These are phyloP conservation scores for Kregervanrija pseudodelftensis DNA, from an alignment of 805 yeast genomes.

Conservation along the genomic window DNA sequence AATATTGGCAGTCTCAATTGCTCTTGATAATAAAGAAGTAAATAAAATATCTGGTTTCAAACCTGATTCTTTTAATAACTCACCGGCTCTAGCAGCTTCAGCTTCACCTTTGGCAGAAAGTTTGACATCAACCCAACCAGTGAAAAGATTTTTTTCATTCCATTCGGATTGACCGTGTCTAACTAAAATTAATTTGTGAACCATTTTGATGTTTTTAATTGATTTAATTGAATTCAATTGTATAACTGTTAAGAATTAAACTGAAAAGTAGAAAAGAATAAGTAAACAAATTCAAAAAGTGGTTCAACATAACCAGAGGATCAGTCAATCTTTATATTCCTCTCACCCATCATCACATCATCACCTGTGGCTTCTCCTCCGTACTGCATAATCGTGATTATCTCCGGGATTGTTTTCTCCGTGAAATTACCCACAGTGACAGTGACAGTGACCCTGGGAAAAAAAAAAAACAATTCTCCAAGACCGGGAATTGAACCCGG, in stretches of 20 bases:
- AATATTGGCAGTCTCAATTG: slow-evolving; percentile 95
- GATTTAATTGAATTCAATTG: too few relatives aligned
- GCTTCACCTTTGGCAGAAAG: slow-evolving; percentile 77
- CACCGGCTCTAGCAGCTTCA: slow-evolving; percentile 94
- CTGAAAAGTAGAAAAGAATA: too few relatives aligned
- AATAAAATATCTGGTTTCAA: slow-evolving; percentile 79
- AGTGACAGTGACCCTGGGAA: too few relatives aligned
- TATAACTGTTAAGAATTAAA: too few relatives aligned
- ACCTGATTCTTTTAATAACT: slow-evolving; percentile 78
- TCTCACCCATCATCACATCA: too few relatives aligned
- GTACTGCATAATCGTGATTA: too few relatives aligned
- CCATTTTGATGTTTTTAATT: slow-evolving; percentile 14
- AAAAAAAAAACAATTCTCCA: slow-evolving; percentile 20
- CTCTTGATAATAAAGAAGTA: slow-evolving; percentile 90
- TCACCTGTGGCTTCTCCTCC: too few relatives aligned
- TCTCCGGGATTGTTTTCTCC: too few relatives aligned
- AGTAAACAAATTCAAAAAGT: too few relatives aligned
- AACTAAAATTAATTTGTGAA: slow-evolving; percentile 70
- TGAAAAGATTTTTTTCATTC: slow-evolving; percentile 96
- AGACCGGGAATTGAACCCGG: slow-evolving; percentile 38
- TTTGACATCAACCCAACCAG: slow-evolving; percentile 97
- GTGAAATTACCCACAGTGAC: too few relatives aligned
- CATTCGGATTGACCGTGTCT: slow-evolving; percentile 99
- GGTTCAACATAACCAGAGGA: too few relatives aligned
- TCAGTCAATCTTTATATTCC: too few relatives aligned